A percentile compares a stretch with the other conserved stretches of the same genome.
Evolutionary conservation across 164 flowering plant genomes (phyloP).

Genomic region (Tinospora cordifolia): DNA sequence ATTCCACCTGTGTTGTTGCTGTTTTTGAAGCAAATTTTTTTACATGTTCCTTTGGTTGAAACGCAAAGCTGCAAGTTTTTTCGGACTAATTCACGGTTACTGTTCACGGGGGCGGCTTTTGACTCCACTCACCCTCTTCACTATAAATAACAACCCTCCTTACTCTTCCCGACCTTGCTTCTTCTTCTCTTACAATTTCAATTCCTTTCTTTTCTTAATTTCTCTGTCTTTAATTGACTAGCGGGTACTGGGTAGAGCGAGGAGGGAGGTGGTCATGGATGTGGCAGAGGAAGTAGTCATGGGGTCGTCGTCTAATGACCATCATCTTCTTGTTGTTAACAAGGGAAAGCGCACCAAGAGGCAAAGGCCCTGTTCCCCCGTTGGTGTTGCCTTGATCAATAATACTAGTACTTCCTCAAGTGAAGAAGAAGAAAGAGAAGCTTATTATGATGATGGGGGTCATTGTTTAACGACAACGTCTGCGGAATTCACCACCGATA

Average conservation of each 20-base stretch:
- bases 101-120: slow-evolving; percentile 28
- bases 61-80: slow-evolving; percentile 20
- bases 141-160: slow-evolving; percentile 21
- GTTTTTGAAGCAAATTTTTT: neutral
- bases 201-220: neutral
- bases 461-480: slow-evolving; percentile 9
- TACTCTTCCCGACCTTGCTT: slow-evolving; percentile 19
- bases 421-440: neutral
- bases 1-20: neutral
- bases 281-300: slow-evolving; percentile 20
- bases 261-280: slow-evolving; percentile 21
- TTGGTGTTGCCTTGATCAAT: slow-evolving; percentile 2
- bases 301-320: slow-evolving; percentile 4
- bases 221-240: no score
- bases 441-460: slow-evolving; percentile 4
- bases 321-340: neutral
- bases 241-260: neutral
- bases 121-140: slow-evolving; percentile 11
- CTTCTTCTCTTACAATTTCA: slow-evolving; percentile 5
- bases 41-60: slow-evolving; percentile 25
- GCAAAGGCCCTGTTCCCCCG: slow-evolving; percentile 21
- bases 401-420: slow-evolving; percentile 14
- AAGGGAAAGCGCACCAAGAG: slow-evolving; percentile 44
- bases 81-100: slow-evolving; percentile 32
- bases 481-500: slow-evolving; percentile 14